A percentile compares a stretch with the other conserved stretches of the same genome.
These are phyloP conservation scores for Corylus heterophylla DNA, from an alignment of 306 rosid genomes.

Conservation along the genomic window DNA sequence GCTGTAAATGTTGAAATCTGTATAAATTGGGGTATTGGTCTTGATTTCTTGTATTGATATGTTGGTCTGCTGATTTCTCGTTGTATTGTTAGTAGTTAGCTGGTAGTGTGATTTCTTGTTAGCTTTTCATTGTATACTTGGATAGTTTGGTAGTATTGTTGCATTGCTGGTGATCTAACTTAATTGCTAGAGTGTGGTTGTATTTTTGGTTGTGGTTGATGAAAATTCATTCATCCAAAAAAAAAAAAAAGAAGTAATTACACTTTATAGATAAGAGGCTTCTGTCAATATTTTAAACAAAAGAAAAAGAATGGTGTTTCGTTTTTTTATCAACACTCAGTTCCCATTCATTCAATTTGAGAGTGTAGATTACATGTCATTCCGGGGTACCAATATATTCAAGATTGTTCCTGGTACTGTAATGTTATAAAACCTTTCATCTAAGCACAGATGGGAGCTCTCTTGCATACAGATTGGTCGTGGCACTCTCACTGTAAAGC, in stretches of 20 bases:
- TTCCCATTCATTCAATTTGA: neutral
- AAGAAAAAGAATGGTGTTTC: neutral
- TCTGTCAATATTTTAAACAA: neutral
- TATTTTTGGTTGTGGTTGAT: too few species aligned
- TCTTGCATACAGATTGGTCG: neutral
- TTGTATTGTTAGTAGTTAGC: too few species aligned
- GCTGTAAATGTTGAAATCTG: too few species aligned
- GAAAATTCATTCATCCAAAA: too few species aligned
- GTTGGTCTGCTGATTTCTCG: too few species aligned
- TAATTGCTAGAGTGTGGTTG: too few species aligned
- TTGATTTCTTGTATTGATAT: too few species aligned
- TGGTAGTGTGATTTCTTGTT: too few species aligned
- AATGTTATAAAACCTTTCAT: neutral
- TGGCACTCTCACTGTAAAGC: neutral
- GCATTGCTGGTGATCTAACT: too few species aligned
- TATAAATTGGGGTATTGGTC: too few species aligned
- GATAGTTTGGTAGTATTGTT: too few species aligned
- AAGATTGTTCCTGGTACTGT: neutral
- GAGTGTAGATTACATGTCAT: neutral
- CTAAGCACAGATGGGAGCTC: neutral
- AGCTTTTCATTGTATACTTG: too few species aligned
- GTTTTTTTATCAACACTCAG: neutral
- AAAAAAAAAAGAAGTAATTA: neutral
- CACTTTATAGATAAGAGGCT: neutral
- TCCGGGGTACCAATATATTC: neutral